These are phyloP conservation scores for Arthrobotrys sinensis DNA, from an alignment of 2,329 filamentous ascomycete genomes.

Conservation along the genomic window DNA sequence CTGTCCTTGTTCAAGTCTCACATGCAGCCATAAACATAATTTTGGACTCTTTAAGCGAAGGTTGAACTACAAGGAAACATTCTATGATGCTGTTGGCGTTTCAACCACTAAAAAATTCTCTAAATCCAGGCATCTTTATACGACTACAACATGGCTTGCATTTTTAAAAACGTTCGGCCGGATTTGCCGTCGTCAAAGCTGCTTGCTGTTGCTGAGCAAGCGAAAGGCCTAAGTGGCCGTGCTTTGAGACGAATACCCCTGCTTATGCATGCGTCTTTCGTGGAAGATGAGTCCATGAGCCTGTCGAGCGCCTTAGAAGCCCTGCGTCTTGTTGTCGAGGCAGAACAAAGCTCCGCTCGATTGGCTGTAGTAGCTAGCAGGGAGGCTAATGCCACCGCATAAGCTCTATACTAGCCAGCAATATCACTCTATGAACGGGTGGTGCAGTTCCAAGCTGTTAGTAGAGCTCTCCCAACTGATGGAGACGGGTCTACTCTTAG, in stretches of 20 bases:
- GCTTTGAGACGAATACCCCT: slow-evolving; percentile 63
- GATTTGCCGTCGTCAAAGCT: slow-evolving; percentile 63
- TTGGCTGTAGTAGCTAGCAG: slow-evolving; percentile 18
- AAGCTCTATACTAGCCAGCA: slow-evolving; percentile 9
- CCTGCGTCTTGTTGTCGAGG: slow-evolving; percentile 47
- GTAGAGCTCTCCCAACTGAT: slow-evolving; percentile 36
- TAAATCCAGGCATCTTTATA: slow-evolving; percentile 35
- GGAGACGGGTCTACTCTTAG: neutral
- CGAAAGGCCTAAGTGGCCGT: slow-evolving; percentile 62
- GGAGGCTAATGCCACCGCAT: slow-evolving; percentile 3
- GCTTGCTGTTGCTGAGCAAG: slow-evolving; percentile 61
- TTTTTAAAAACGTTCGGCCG: slow-evolving; percentile 60
- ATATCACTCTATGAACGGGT: neutral
- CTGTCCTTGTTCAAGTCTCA: slow-evolving; percentile 40
- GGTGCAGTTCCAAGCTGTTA: neutral
- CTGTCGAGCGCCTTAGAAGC: slow-evolving; percentile 46
- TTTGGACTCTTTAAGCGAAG: slow-evolving; percentile 56
- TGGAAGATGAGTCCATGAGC: slow-evolving; percentile 44
- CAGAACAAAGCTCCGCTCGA: slow-evolving; percentile 32
- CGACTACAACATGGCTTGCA: slow-evolving; percentile 53
- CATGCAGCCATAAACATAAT: slow-evolving; percentile 43
- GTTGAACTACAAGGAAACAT: slow-evolving; percentile 58
- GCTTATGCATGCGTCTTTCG: slow-evolving; percentile 63
- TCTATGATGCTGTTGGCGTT: slow-evolving; percentile 60
- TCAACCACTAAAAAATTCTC: slow-evolving; percentile 20